Conservation (phyloP, 768 basidiomycete genomes). For the Boletus coccyginus region DNA sequence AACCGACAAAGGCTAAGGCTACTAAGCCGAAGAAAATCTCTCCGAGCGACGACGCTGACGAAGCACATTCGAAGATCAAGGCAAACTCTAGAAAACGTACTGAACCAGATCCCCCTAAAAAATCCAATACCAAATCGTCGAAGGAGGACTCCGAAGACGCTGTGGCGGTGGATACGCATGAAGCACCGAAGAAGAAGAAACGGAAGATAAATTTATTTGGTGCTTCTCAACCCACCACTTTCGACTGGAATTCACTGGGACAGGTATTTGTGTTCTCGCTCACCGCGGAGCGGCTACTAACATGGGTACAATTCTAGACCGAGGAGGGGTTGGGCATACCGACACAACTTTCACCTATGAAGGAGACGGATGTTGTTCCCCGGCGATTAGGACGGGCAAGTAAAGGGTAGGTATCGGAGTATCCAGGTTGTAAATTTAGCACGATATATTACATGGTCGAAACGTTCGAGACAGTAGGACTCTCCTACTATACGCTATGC, state of each 20-base stretch:
- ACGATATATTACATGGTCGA: background rate
- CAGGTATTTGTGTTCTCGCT: constrained; percentile 30
- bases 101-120: constrained; percentile 21
- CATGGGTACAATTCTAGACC: constrained; percentile 18
- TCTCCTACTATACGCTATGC: background rate
- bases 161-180: constrained; percentile 20
- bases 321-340: constrained; percentile 58
- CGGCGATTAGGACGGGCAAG: constrained; percentile 35
- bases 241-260: constrained; percentile 44
- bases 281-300: background rate
- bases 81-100: constrained; percentile 17
- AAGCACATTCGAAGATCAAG: constrained; percentile 15
- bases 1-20: constrained; percentile 29
- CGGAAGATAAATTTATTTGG: constrained; percentile 67
- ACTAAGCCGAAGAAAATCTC: constrained; percentile 23
- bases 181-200: constrained; percentile 59
- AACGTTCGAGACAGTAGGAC: background rate
- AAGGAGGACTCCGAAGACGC: constrained; percentile 18
- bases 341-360: constrained; percentile 63
- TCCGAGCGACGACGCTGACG: constrained; percentile 16
- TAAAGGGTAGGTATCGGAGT: constrained; percentile 14
- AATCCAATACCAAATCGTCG: constrained; percentile 16
- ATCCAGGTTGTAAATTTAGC: background rate
- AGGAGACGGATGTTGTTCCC: constrained; percentile 50
- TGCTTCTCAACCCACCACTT: constrained; percentile 37